Evolutionary conservation across 2,329 filamentous ascomycete genomes (phyloP).

Genomic region (Hypoxylon sp.): DNA sequence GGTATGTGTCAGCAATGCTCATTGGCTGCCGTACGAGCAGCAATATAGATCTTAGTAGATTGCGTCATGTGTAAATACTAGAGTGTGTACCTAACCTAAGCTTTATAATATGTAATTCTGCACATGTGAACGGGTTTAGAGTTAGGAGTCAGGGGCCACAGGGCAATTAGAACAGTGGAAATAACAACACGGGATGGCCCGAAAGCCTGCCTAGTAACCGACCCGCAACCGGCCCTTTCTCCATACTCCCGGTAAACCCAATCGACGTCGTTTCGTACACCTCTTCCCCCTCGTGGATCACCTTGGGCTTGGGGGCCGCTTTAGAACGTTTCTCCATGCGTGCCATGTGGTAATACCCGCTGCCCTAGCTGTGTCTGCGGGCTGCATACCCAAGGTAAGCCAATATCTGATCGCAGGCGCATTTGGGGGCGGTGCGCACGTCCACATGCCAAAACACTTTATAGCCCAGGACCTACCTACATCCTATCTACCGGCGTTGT

Average conservation of each 20-base stretch:
- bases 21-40: conserved; percentile 42
- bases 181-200: conserved; percentile 43
- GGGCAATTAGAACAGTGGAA: conserved; percentile 18
- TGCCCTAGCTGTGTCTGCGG: conserved; percentile 16
- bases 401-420: neutral
- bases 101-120: neutral
- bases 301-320: conserved; percentile 30
- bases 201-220: conserved; percentile 30
- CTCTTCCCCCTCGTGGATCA: conserved; percentile 10
- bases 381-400: neutral
- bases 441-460: conserved; percentile 12
- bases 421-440: conserved; percentile 28
- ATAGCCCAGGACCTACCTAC: neutral
- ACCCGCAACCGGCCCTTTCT: conserved; percentile 22
- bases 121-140: neutral
- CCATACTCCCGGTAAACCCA: conserved; percentile 34
- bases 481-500: neutral
- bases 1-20: conserved; percentile 15
- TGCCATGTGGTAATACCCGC: conserved; percentile 33
- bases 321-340: conserved; percentile 30
- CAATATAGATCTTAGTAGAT: conserved; percentile 19
- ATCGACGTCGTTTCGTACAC: conserved; percentile 16
- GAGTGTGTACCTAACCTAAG: neutral
- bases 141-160: neutral
- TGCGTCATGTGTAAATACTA: neutral